A percentile compares a stretch with the other conserved stretches of the same genome.
Evolutionary conservation across 495 filamentous ascomycete genomes (phyloP).

Genomic region (Schizothecium vesticola): DNA sequence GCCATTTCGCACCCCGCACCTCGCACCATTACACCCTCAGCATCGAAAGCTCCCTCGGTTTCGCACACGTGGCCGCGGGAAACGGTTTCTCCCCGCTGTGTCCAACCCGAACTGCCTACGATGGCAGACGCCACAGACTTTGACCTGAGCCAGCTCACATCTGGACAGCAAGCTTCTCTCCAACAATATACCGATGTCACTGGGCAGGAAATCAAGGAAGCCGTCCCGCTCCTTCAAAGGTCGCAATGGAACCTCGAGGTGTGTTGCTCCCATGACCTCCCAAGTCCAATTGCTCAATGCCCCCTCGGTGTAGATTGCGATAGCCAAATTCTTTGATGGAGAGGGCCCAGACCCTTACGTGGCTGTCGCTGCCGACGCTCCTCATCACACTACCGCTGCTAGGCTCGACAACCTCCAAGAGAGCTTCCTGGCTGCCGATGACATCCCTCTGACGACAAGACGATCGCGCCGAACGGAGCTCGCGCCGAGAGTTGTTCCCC

Average conservation of each 20-base stretch:
- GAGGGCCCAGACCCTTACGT: constrained; percentile 67
- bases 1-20: background rate
- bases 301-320: constrained; percentile 62
- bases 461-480: constrained; percentile 42
- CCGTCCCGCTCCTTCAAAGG: constrained; percentile 71
- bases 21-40: background rate
- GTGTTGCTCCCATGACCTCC: background rate
- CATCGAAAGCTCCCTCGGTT: background rate
- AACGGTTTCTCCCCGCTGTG: background rate
- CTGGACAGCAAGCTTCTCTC: constrained; percentile 70
- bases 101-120: background rate
- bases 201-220: constrained; percentile 69
- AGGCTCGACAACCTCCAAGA: constrained; percentile 70
- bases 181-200: constrained; percentile 87
- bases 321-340: constrained; percentile 96
- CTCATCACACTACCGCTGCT: constrained; percentile 49
- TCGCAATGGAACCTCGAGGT: constrained; percentile 98
- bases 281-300: background rate
- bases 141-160: constrained; percentile 66
- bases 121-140: constrained; percentile 39
- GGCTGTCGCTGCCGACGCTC: constrained; percentile 67
- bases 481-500: constrained; percentile 78
- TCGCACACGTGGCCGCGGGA: background rate
- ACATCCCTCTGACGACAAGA: constrained; percentile 26
- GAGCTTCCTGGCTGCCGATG: constrained; percentile 36